Evolutionary conservation across 306 rosid genomes (phyloP).

Genomic region (Cicer judaicum): DNA sequence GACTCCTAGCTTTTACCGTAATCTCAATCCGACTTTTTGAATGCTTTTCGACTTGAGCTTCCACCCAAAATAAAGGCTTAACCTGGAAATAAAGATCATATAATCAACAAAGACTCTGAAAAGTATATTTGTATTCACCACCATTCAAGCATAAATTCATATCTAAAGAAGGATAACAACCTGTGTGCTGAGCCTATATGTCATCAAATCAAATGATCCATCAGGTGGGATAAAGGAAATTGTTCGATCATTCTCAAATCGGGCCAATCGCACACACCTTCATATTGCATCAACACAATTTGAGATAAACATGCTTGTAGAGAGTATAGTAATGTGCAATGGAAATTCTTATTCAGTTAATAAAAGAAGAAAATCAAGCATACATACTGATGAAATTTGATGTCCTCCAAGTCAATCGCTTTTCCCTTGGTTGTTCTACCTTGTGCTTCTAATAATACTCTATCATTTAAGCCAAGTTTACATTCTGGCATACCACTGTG

Average conservation of each 20-base stretch:
- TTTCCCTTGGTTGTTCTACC: constrained; percentile 96
- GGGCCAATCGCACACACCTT: constrained; percentile 99
- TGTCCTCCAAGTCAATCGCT: constrained; percentile 98
- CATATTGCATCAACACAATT: constrained; percentile 45
- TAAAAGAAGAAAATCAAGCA: constrained; percentile 49
- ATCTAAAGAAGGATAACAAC: constrained; percentile 52
- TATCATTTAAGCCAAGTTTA: constrained; percentile 88
- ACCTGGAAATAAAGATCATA: constrained; percentile 61
- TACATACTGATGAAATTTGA: constrained; percentile 98
- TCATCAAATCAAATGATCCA: constrained; percentile 99
- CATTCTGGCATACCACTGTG: constrained; percentile 99
- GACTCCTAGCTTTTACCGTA: constrained; percentile 95
- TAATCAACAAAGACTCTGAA: constrained; percentile 30
- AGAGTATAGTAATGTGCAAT: constrained; percentile 39
- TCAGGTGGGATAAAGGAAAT: constrained; percentile 98
- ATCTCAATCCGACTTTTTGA: constrained; percentile 97
- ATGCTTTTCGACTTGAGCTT: constrained; percentile 98
- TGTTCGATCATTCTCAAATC: constrained; percentile 98
- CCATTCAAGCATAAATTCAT: constrained; percentile 42
- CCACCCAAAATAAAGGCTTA: constrained; percentile 96
- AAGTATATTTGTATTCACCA: constrained; percentile 33
- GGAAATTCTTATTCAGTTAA: constrained; percentile 2
- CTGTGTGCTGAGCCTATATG: constrained; percentile 96
- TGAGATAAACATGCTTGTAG: constrained; percentile 21
- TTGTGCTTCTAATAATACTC: constrained; percentile 91